Evolutionary conservation across 192 early-diverging fungal genomes (phyloP).

Genomic region (Lunasporangiospora selenospora): DNA sequence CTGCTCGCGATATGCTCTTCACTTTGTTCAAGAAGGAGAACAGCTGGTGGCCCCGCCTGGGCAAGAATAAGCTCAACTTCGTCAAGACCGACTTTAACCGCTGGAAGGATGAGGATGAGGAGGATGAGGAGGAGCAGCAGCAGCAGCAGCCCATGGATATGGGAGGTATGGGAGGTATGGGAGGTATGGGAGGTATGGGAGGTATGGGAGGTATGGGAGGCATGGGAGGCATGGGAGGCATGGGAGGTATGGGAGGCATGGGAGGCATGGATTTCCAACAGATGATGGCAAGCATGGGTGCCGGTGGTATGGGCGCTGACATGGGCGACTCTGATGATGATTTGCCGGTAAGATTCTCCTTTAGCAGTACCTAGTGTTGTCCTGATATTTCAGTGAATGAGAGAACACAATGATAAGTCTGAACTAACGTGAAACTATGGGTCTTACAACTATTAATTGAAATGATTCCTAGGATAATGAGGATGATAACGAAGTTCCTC

Average conservation of each 20-base stretch:
- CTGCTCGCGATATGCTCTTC: constrained; percentile 70
- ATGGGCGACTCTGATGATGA: constrained; percentile 16
- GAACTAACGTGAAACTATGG: too few relatives aligned
- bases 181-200: constrained; percentile 64
- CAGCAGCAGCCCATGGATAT: constrained; percentile 40
- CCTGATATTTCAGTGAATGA: too few relatives aligned
- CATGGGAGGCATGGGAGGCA: constrained; percentile 29
- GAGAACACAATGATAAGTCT: too few relatives aligned
- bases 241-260: constrained; percentile 23
- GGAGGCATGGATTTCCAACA: constrained; percentile 14
- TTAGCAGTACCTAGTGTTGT: too few relatives aligned
- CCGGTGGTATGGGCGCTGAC: constrained; percentile 13
- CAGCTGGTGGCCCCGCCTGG: constrained; percentile 77
- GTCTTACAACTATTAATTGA: too few relatives aligned
- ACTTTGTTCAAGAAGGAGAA: constrained; percentile 77
- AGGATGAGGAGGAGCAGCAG: constrained; percentile 65
- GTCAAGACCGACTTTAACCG: constrained; percentile 91
- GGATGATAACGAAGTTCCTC: constrained; percentile 33
- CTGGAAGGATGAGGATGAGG: constrained; percentile 96
- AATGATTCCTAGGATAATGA: constrained; percentile 22
- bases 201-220: constrained; percentile 62
- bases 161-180: constrained; percentile 73
- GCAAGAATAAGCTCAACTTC: constrained; percentile 74
- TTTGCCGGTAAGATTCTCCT: constrained; percentile 1
- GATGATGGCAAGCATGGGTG: constrained; percentile 28